Base-by-base conservation (phyloP, 768 basidiomycete genomes). In the Podaxis sp. region DNA sequence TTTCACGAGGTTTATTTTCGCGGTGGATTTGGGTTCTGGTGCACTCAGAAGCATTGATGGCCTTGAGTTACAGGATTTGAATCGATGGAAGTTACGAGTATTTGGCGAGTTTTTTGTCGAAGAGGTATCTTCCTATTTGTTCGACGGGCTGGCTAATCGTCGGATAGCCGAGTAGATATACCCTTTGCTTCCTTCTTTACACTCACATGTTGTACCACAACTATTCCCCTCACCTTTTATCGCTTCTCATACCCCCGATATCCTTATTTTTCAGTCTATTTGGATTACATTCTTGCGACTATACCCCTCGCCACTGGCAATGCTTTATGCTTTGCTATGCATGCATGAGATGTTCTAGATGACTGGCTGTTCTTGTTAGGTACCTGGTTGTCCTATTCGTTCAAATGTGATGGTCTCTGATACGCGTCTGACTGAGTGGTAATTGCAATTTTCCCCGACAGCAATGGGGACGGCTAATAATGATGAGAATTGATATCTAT, bases 61-160 rank as follows among this genome's bases (percentile, higher is more conserved):
- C 36, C 52, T n/a, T 56, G 54, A 33, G 46, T 55, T 49, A 46
- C 30, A 51, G 46, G 36, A 53, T 40, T 19, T 19, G 36, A 57
- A 49, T 44, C 38, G 40, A 61, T 39, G 52, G 52, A 48, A 44
- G 53, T 26, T 62, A 54, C 53, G 52, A 63, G 39, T 49, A 55
- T 40, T 56, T 62, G 61, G 52, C 61, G 54, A 11, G 54, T 30
- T 28, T 42, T 49, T 56, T 57, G 61, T 63, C 42, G 28, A 40
- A 52, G 44, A 40, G 42, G 55, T 57, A 63, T 52, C 48, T 46
- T 55, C 61, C 33, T 30, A n/a, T 62, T 19, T 39, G 15, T 62
- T 39, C 15, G 40, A 55, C 61, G 61, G 61, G 52, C 61, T 48
- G 61, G 61, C 5, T 44, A 33, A 62, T 44, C 61, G 61, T 62